Evolutionary conservation across 73 alveolate genomes (phyloP).

Genomic region (Paramecium primaurelia): DNA sequence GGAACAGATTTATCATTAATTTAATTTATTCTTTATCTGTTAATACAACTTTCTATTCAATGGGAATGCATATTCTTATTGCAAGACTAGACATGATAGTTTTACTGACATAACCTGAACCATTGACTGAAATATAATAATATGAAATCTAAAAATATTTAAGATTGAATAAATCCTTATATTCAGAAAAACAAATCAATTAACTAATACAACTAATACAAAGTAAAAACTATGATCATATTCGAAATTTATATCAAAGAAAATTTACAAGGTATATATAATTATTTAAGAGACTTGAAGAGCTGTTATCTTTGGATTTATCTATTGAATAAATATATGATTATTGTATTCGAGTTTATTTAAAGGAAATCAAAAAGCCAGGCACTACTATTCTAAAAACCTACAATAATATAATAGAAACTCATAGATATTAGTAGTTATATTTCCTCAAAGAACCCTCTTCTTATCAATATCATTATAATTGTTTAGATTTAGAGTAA

Average conservation of each 20-base stretch:
- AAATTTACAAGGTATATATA: not conserved
- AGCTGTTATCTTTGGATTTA: not conserved
- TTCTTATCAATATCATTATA: not conserved
- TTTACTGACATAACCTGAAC: not conserved
- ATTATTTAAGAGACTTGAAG: not conserved
- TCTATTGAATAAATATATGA: not conserved
- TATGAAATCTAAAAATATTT: not conserved
- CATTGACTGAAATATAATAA: not conserved
- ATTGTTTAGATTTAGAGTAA: not conserved
- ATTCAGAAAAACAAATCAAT: not conserved
- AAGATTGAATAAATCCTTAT: not conserved
- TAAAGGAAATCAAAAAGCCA: not conserved
- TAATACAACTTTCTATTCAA: not conserved
- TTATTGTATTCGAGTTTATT: not conserved
- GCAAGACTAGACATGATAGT: not conserved
- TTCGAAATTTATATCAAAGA: not conserved
- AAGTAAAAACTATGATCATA: not conserved
- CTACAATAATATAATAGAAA: not conserved
- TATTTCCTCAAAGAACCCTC: not conserved
- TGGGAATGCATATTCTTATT: not conserved
- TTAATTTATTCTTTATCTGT: not conserved
- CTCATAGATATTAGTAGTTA: not conserved
- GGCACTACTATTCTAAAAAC: not conserved
- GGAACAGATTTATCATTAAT: slow-evolving; percentile 36
- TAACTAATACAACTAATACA: not conserved